Base-by-base conservation (phyloP, 495 filamentous ascomycete genomes). In the Annulohypoxylon nitens region DNA sequence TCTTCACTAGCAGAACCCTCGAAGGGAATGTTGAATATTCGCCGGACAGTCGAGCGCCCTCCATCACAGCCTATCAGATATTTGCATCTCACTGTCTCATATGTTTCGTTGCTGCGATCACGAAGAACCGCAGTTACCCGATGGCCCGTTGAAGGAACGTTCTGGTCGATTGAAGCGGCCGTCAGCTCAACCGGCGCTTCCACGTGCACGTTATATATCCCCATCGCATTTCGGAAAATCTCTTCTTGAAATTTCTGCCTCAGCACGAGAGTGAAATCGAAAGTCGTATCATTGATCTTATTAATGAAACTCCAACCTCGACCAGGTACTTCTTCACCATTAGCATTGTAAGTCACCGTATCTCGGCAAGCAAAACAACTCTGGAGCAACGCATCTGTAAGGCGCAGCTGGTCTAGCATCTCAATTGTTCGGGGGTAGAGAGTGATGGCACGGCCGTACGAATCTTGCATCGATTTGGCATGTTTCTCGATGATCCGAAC, bases 291-390 rank as follows among this genome's bases (percentile, higher is more conserved):
- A 2, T 63, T 72, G 54, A 76, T 77, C 2, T 68, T 53, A 50
- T 82, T 79, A 67, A 81, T 76, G 65, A 75, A 82, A 9, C 80
- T 69, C 34, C 71, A 75, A 1, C 69, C 75, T 25, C 82, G 70
- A 7, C 75, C 83, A 39, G 60, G 63, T 4, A 78, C 72, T 37
- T 77, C 66, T 23, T 71, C 53, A 11, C 82, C 82, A 6, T 69
- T 55, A 10, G 69, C 45, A 39, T 84, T 72, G 74, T 88, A 89
- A 3, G 82, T 79, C 0, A 82, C 82, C 0, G 81, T 85, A 14
- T 80, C 73, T 16, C 82, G 75, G 53, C 83, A 85, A n/a, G 84
- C 83, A 70, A 88, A 88, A 36, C 85, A 87, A 48, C 84, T 72
- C 75, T 88, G 86, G 1, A 82, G 55, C 16, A 83, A 67, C 20